Evolutionary conservation across 225 moss, liverwort and hornwort genomes (phyloP), one percentile per base, ranked within the genome.

Genomic region (Pseudisothecium myosuroides): DNA sequence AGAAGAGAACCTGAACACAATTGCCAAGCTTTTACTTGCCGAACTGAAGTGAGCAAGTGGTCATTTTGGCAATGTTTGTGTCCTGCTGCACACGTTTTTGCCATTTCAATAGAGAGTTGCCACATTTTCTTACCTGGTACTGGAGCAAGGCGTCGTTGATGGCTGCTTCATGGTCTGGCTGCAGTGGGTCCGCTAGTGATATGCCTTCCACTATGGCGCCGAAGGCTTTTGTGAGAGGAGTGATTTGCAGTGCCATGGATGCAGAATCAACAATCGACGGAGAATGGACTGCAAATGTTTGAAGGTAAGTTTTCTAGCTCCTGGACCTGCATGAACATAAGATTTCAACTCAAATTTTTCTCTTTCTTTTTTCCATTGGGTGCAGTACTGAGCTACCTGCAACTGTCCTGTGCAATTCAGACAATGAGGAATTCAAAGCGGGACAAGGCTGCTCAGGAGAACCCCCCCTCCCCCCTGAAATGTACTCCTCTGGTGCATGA

Each of bases 1-100:
- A 91, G 84, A 91, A 91, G 52, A 91, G 89, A 49, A 91, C 91
- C 88, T 88, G 81, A 26, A 62, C 88, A 73, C 9, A 61, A 39
- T 50, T 3, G 21, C 29, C 69, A 58, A 81, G 43, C 2, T 76
- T 50, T 59, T n/a, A 21, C 3, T 63, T 50, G 31, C 19, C 52
- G 17, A 23, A 23, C 2, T 16, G 52, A 64, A n/a, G 29, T 54
- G 52, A 27, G 49, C 20, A 26, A 14, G 47, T 20, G 62, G 10
- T 37, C 24, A 4, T 82, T 63, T 47, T 10, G 62, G 32, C 34
- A 34, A 2, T 23, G 32, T 15, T 16, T 34, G 10, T 45, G 55
- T 32, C 7, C 32, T 41, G 19, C 39, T 28, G 76, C 27, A 6
- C 21, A 36, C 61, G 9, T 37, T 36, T 83, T 76, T 20, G 16